A percentile compares a stretch with the other conserved stretches of the same genome.
phyloP scores from a whole-genome alignment of 371 early-diverging fungal species.

The Syncephalastrum racemosum region DNA sequence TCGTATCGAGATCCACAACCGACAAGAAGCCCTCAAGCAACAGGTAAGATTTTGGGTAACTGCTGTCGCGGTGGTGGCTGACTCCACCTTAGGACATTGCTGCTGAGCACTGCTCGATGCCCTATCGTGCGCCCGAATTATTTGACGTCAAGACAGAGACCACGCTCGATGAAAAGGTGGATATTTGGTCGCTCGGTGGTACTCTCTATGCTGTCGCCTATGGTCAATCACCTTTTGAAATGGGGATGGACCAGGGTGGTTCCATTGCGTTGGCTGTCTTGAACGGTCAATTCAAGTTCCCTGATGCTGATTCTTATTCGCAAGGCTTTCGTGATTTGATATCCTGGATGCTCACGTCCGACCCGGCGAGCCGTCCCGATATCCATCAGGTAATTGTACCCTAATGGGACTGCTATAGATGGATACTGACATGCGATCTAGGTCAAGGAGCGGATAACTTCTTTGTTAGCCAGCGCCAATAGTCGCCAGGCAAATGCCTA shows the following conservation, averaged over 20 bases:
- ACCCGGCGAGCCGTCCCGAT: conserved; percentile 67
- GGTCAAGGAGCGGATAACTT: no score
- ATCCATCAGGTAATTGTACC: conserved; percentile 36
- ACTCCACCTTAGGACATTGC: conserved; percentile 57
- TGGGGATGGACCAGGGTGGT: conserved; percentile 68
- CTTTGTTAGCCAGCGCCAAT: no score
- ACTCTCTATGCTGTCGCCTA: conserved; percentile 75
- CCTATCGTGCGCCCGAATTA: conserved; percentile 79
- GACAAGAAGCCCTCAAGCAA: conserved; percentile 63
- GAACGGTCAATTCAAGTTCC: conserved; percentile 66
- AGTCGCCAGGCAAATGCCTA: no score
- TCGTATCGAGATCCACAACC: conserved; percentile 54
- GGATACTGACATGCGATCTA: no score
- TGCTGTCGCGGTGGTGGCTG: not conserved
- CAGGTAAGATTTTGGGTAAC: conserved; percentile 37
- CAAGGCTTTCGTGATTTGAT: conserved; percentile 62
- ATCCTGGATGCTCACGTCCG: conserved; percentile 63
- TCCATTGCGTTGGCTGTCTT: conserved; percentile 72
- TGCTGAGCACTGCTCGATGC: conserved; percentile 74
- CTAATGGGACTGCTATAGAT: no score
- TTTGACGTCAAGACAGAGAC: conserved; percentile 75
- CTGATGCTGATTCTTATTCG: conserved; percentile 51
- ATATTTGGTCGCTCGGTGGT: conserved; percentile 83
- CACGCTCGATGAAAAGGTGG: conserved; percentile 67
- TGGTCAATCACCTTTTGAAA: conserved; percentile 75